Base-by-base conservation (phyloP, 805 yeast genomes). In the Barnettozyma vustinii region DNA sequence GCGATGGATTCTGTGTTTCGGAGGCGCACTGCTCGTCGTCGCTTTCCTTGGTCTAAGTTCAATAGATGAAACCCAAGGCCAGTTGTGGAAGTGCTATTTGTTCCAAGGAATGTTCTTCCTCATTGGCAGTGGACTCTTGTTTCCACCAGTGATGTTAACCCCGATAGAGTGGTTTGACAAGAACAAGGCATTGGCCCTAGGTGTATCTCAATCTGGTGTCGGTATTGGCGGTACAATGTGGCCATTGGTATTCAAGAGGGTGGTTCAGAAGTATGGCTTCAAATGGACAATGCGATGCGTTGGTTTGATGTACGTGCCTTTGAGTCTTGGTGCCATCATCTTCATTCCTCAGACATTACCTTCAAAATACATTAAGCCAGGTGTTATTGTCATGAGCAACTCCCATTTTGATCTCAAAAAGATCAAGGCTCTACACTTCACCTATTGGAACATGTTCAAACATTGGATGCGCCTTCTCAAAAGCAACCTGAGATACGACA, bases 81-180 rank as follows among this genome's bases (percentile, higher is more conserved):
- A 57, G 42, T 39, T 58, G 9, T 58, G 62, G 62, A 58, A 56
- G 42, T 58, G 62, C 35, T 58, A 58, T 40, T 33, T 58, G n/a
- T 58, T 58, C 49, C 62, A 58, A 44, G 60, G 56, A 0, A 42
- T 58, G 5, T 48, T 58, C 48, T 56, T 54, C 45, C 46, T 59
- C 2, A 25, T 58, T 16, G 62, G 62, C 4, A 37, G 48, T 9
- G 80, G 85, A 0, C 57, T 80, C 8, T 65, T 80, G 33, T 76
- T 79, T 44, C 69, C 81, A 5, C 83, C 90, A 0, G 79, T 78
- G 7, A 66, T 81, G 35, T 74, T 80, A 9, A 63, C 83, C 8
- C 60, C 85, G 19, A 87, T 88, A 0, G 89, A 83, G 48, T 84
- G 87, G 84, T 85, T 85, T 63, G 66, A 77, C 40, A 79, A 75